These are phyloP conservation scores for Aspergillus nomiae DNA, from an alignment of 2,329 filamentous ascomycete species.

Conservation along the genomic window DNA sequence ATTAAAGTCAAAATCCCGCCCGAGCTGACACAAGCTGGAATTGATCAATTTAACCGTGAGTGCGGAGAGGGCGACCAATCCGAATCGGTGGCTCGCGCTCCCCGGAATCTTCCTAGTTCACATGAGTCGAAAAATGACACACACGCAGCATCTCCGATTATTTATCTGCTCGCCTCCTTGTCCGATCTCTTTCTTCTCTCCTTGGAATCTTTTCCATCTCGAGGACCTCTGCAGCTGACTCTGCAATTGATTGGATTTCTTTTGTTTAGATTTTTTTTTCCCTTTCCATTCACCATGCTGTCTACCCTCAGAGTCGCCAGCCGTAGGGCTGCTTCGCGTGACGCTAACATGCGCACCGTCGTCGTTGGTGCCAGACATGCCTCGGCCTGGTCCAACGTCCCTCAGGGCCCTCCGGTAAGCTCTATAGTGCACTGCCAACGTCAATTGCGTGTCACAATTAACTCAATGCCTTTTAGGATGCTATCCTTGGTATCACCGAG, in stretches of 20 bases:
- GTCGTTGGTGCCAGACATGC: conserved; percentile 59
- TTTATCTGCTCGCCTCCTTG: conserved; percentile 4
- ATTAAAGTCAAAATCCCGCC: background rate
- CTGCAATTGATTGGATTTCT: conserved; percentile 6
- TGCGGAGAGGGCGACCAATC: conserved; percentile 18
- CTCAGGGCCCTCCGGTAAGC: conserved; percentile 86
- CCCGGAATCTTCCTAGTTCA: conserved; percentile 25
- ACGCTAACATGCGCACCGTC: conserved; percentile 42
- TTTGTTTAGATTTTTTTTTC: conserved; percentile 7
- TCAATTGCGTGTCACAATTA: background rate
- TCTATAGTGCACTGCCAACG: background rate
- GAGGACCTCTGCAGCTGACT: background rate
- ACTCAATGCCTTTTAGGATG: conserved; percentile 34
- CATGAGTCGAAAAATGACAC: conserved; percentile 25
- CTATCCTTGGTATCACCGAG: conserved; percentile 73
- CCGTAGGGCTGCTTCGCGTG: conserved; percentile 42
- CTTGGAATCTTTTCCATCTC: background rate
- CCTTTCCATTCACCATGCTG: conserved; percentile 40
- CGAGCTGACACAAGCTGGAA: background rate
- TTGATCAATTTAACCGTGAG: conserved; percentile 1
- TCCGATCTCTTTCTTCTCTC: conserved; percentile 13
- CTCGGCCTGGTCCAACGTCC: conserved; percentile 88
- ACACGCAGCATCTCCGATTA: conserved; percentile 22
- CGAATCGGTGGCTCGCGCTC: conserved; percentile 9
- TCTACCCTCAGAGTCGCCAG: conserved; percentile 49